Base-by-base conservation (phyloP, 2,329 filamentous ascomycete species). In the Parastagonospora avenae region DNA sequence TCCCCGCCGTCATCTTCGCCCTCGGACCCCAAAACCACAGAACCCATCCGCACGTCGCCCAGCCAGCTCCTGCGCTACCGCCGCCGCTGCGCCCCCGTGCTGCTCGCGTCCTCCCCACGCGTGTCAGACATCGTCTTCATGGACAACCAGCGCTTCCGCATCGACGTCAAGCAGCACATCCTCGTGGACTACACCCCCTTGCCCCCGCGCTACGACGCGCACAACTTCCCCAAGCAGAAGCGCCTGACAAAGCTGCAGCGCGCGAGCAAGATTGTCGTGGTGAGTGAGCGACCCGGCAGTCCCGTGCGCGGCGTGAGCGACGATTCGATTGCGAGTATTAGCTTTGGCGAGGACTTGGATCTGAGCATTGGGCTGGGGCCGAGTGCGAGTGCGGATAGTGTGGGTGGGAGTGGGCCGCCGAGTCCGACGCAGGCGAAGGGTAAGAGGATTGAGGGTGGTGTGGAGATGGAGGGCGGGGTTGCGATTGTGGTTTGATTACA, bases 91-190 rank as follows among this genome's bases (percentile, higher is more conserved):
- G 74, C 77, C 43, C 79, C 79, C 2, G 67, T 79, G 5, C 62
- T 81, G 10, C 70, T 75, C 7, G 70, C 71, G 16, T 74, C 75
- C 35, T 76, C 77, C 2, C 72, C 75, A 2, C 71, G 79, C 30
- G 75, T 78, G 0, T 78, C 73, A 63, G 75, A 79, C 48, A 70
- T 80, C n/a, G 65, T 80, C 6, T 76, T 77, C 54, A 63, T 54
- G 43, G 62, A 72, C 28, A 77, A 76, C 39, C 66, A 69, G 43
- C 75, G 78, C 36, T 63, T 78, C 55, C 75, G 73, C 44, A 74
- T 80, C 63, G 76, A 78, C 52, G 70, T 73, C 53, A 74, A 71
- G 28, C 72, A 74, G 52, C 71, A 75, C 43, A 60, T 68, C n/a
- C 66, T 80, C 4, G 70, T 76, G 36, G 68, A 73, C 6, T 79